These are phyloP conservation scores for Euptelea pleiosperma DNA, from an alignment of 164 flowering plant genomes.

Conservation along the genomic window DNA sequence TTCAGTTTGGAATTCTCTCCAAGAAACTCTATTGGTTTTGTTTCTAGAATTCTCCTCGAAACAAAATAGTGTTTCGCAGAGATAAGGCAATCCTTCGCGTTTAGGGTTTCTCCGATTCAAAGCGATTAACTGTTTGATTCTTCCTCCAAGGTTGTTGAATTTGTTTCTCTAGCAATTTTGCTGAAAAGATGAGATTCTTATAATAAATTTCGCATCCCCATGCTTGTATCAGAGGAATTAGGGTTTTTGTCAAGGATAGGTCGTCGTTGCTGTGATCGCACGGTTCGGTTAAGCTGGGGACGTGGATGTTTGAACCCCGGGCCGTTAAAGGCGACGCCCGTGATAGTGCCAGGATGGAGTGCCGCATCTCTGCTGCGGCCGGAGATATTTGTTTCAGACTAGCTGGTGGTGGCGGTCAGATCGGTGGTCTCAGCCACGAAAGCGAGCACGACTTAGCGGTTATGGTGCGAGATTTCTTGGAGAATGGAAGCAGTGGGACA, in stretches of 20 bases:
- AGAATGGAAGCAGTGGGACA: constrained; percentile 64
- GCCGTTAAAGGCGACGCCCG: constrained; percentile 2
- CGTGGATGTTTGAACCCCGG: constrained; percentile 13
- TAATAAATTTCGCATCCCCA: neutral
- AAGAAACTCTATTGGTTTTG: constrained; percentile 1
- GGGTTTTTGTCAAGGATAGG: constrained; percentile 5
- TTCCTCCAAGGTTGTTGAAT: too few relatives aligned
- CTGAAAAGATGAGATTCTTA: neutral
- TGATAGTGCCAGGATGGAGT: constrained; percentile 33
- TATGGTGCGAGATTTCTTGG: constrained; percentile 86
- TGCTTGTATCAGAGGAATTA: neutral
- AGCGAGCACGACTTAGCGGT: constrained; percentile 84
- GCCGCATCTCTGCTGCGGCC: constrained; percentile 29
- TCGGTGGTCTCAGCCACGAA: constrained; percentile 67
- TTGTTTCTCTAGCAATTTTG: neutral
- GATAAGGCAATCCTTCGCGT: too few relatives aligned
- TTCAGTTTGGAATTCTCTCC: neutral
- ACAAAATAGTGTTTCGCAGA: neutral
- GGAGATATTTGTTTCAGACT: constrained; percentile 37
- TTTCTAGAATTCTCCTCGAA: neutral
- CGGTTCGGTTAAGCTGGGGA: constrained; percentile 19
- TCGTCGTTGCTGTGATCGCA: neutral
- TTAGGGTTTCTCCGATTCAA: too few relatives aligned
- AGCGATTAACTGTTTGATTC: too few relatives aligned
- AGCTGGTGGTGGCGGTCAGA: constrained; percentile 33